Percentiles rank a stretch among this genome's conserved stretches.
Conservation (phyloP, 768 basidiomycete genomes). For the Kwoniella sp. region DNA sequence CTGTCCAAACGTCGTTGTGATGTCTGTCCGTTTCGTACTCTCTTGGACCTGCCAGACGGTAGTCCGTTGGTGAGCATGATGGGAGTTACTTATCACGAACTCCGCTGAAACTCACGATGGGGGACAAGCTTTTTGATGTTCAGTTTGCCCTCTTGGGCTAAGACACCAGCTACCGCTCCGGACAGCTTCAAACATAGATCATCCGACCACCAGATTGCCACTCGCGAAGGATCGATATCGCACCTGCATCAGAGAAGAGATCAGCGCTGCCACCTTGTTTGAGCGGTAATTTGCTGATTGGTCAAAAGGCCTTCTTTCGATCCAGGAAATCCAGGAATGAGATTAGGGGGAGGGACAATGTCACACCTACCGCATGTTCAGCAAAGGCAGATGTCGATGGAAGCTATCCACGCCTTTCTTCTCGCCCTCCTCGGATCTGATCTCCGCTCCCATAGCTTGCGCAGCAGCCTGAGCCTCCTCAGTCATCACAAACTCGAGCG, state of each 20-base stretch:
- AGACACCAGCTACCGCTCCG: conserved; percentile 62
- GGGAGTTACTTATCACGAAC: neutral
- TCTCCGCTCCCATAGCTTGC: conserved; percentile 60
- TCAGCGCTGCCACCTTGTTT: no score
- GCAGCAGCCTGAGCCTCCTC: conserved; percentile 61
- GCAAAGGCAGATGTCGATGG: conserved; percentile 64
- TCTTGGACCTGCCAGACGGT: conserved; percentile 61
- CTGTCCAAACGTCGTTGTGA: conserved; percentile 61
- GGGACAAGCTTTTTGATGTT: conserved; percentile 59
- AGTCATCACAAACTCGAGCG: conserved; percentile 61
- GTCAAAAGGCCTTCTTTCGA: neutral
- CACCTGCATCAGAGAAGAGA: conserved; percentile 57
- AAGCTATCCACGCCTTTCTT: conserved; percentile 59
- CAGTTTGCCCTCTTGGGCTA: conserved; percentile 60
- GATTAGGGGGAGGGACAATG: conserved; percentile 1
- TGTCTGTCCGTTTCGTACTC: conserved; percentile 59
- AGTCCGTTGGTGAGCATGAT: neutral
- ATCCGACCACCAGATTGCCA: conserved; percentile 66
- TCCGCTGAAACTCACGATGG: conserved; percentile 58
- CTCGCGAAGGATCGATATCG: conserved; percentile 62
- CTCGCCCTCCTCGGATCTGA: conserved; percentile 58
- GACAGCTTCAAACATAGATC: conserved; percentile 62
- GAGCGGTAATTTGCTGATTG: no score
- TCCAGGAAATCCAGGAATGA: neutral
- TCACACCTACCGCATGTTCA: conserved; percentile 62